These are phyloP conservation scores for Phialophora macrospora DNA, from an alignment of 2,329 filamentous ascomycete genomes.

Conservation along the genomic window DNA sequence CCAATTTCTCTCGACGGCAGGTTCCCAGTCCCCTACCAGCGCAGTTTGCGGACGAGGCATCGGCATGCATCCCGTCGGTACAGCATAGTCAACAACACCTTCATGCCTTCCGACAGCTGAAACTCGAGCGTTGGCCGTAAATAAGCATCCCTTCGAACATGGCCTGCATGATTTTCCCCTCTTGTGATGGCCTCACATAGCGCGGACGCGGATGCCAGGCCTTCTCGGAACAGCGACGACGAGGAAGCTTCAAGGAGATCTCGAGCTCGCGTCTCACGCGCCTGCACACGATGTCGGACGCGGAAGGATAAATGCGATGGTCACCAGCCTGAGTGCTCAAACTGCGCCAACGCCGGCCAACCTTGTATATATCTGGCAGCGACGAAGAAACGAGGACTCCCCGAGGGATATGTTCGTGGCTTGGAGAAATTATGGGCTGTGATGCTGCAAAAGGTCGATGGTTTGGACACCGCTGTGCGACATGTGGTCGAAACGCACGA, in stretches of 20 bases:
- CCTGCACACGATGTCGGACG: conserved; percentile 53
- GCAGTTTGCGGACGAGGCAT: neutral
- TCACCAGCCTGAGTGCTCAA: conserved; percentile 49
- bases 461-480: conserved; percentile 51
- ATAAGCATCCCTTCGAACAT: conserved; percentile 18
- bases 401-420: conserved; percentile 54
- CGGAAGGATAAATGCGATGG: conserved; percentile 50
- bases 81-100: neutral
- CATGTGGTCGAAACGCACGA: conserved; percentile 45
- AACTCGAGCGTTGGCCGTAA: neutral
- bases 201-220: conserved; percentile 13
- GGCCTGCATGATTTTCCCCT: conserved; percentile 18
- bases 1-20: neutral
- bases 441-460: conserved; percentile 51
- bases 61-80: neutral
- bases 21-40: neutral
- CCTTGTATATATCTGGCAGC: conserved; percentile 52
- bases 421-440: conserved; percentile 54
- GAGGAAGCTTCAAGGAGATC: conserved; percentile 46
- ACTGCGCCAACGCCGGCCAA: conserved; percentile 48
- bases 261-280: conserved; percentile 53
- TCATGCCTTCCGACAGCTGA: neutral
- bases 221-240: conserved; percentile 45
- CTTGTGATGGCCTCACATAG: conserved; percentile 30
- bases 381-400: conserved; percentile 53